Base-by-base conservation (phyloP, 768 basidiomycete genomes). In the Gymnopilus junonius region DNA sequence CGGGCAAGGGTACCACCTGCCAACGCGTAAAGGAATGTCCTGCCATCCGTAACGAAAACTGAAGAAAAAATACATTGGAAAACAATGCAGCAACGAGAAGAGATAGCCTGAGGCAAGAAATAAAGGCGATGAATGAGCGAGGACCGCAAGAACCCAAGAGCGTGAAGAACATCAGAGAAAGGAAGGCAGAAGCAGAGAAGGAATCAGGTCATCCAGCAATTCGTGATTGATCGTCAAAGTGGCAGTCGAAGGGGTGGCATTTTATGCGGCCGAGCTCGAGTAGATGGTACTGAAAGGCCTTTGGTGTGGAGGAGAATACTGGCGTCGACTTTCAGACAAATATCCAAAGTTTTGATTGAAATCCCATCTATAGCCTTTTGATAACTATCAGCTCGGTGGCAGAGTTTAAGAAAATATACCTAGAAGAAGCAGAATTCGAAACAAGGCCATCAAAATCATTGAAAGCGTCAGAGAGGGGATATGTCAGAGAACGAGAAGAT, bases 401-500 rank as follows among this genome's bases (percentile, higher is more conserved):
- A 42, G 10, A 10, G 27, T 14, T 8, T 40, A 50, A 12, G 20
- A 8, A 35, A 34, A 11, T 51, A n/a, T 14, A 60, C 59, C 60
- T 62, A 17, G 58, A 53, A 51, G 31, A 35, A 37, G 58, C 25
- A 65, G 57, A 50, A 23, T 43, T 32, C 8, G 43, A 46, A 42
- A 31, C 17, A 46, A 32, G 23, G 4, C 37, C 48, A 29, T 61
- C 42, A 27, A 45, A 59, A 48, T 60, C 61, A 37, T 65, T 61
- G 35, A 62, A 67, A 56, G 55, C 60, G 40, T 65, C 63, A 39
- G 64, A 58, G 10, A 60, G 64, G n/a, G 62, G 15, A 20, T 37
- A 48, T 59, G 61, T 63, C 63, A 59, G 59, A 55, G 61, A 59
- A 34, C 64, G 39, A 56, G 66, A 63, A 31, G 62, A 62, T 34